phyloP scores from a whole-genome alignment of 495 filamentous ascomycete species.

The Hypoxylon subgilvum region DNA sequence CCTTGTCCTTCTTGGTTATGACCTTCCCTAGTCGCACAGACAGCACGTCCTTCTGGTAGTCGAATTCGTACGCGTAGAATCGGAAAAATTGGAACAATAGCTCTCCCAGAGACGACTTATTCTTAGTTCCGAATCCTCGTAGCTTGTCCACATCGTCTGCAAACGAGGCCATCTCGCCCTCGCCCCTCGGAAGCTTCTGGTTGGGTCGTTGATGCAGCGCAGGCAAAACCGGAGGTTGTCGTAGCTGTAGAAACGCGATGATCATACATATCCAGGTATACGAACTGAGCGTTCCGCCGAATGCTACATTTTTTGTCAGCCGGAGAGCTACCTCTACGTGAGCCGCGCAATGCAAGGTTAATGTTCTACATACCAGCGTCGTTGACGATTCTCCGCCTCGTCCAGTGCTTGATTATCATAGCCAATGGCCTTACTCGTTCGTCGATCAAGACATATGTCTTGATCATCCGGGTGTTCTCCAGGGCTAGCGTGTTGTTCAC shows the following conservation, averaged over 20 bases:
- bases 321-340: background rate
- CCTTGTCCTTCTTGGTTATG: slow-evolving; percentile 84
- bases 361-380: slow-evolving; percentile 82
- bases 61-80: slow-evolving; percentile 89
- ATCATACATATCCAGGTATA: slow-evolving; percentile 99
- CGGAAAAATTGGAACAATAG: slow-evolving; percentile 93
- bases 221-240: slow-evolving; percentile 85
- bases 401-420: slow-evolving; percentile 98
- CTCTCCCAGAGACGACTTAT: slow-evolving; percentile 80
- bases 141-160: slow-evolving; percentile 81
- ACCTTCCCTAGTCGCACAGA: slow-evolving; percentile 86
- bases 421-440: slow-evolving; percentile 87
- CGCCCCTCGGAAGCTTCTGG: slow-evolving; percentile 61
- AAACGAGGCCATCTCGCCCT: slow-evolving; percentile 74
- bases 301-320: slow-evolving; percentile 61
- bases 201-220: slow-evolving; percentile 80
- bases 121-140: slow-evolving; percentile 73
- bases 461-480: slow-evolving; percentile 97
- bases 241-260: slow-evolving; percentile 91
- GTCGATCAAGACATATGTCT: slow-evolving; percentile 94
- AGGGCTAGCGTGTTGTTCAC: slow-evolving; percentile 94
- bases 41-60: slow-evolving; percentile 82
- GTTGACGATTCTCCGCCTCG: slow-evolving; percentile 86
- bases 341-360: too few relatives aligned
- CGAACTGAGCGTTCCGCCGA: slow-evolving; percentile 93